Base-by-base conservation (phyloP, 1,139 yeast genomes). In the Debaryomyces sp. region DNA sequence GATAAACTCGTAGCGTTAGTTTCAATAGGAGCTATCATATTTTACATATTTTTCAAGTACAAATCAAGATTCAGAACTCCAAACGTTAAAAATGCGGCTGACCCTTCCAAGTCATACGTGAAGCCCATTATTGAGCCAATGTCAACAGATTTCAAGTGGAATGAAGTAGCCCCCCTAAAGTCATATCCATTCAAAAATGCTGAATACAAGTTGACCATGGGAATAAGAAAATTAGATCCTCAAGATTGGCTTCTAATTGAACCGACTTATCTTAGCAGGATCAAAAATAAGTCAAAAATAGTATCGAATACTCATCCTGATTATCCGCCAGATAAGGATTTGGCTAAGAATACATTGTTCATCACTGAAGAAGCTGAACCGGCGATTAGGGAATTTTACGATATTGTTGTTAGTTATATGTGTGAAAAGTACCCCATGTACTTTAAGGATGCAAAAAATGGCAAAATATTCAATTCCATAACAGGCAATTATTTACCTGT, bases 281-380 rank as follows among this genome's bases (percentile, higher is more conserved):
- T 49, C 60, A 26, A 39, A 48, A 60, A 39, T 55, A 62, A 26
- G 53, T 67, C 15, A 47, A 53, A 23, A 43, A 50, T 6, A 50
- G 59, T 45, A 61, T 61, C 5, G 56, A 63, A 30, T 66, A 87
- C 87, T 4, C 73, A 77, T 49, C 77, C 79, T 0, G 75, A 52
- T 18, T 79, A 63, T 52, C 67, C 66, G 1, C 26, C 33, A 36
- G 49, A 47, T 33, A 44, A 44, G 45, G 69, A 73, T 46, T 55
- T 68, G 24, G 50, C 68, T 17, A 45, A 49, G 4, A 61, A 67
- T 33, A 71, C 78, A 2, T 60, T 73, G 1, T 67, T 71, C 45
- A 61, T 61, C 2, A 70, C 73, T 41, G 56, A 56, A 2, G 49
- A 55, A 13, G 54, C 70, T 5, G 47, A 47, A 7, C 47, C 49